Conservation (phyloP, 176 grass and related monocot genomes). For the Oryza longistaminata region DNA sequence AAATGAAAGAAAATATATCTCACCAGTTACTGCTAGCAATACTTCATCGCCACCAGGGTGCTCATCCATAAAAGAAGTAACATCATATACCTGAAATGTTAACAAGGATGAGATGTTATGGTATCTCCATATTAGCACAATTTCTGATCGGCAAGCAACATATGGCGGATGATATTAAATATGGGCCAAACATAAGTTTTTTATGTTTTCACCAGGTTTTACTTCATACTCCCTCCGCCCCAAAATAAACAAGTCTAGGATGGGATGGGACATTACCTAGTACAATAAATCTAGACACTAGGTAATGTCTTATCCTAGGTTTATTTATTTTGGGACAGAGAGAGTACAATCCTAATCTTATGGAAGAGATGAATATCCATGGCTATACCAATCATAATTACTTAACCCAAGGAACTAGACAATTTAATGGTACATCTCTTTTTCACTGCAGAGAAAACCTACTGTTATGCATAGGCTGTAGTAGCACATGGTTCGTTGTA, state of each 20-base stretch:
- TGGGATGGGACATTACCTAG: no score
- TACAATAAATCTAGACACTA: no score
- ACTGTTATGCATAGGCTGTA: background rate
- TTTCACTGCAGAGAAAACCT: background rate
- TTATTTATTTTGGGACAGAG: no score
- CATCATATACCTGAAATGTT: slow-evolving; percentile 72
- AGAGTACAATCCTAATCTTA: background rate
- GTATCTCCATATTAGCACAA: background rate
- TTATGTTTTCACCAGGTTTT: background rate
- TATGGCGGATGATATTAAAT: background rate
- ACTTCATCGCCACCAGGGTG: slow-evolving; percentile 97
- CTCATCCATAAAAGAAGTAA: slow-evolving; percentile 93
- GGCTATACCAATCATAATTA: background rate
- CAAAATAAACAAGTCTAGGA: no score
- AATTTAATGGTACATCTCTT: background rate
- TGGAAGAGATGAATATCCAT: background rate
- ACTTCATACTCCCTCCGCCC: background rate
- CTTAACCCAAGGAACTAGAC: background rate
- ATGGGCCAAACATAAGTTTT: background rate
- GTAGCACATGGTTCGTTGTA: background rate
- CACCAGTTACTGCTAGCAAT: slow-evolving; percentile 81
- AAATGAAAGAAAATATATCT: slow-evolving; percentile 3
- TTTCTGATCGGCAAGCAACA: background rate
- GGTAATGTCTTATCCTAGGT: no score
- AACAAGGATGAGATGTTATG: background rate